These are phyloP conservation scores for Solanum habrochaites DNA, from an alignment of 257 asterid genomes.

Conservation along the genomic window DNA sequence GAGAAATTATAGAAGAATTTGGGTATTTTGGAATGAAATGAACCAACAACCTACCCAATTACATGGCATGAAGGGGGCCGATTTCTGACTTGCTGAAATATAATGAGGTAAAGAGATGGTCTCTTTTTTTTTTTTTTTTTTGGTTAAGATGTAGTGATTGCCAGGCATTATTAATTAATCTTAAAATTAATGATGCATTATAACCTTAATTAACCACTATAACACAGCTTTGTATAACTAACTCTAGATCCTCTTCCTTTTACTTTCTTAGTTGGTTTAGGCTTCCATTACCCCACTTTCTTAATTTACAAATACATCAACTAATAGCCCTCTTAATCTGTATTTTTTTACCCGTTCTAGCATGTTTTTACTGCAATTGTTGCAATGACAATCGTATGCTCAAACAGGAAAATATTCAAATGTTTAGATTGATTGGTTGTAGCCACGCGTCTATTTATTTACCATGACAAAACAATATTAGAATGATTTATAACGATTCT, in stretches of 20 bases:
- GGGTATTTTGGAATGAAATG: background rate
- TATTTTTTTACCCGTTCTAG: background rate
- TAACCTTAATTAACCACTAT: constrained; percentile 1
- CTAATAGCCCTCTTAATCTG: background rate
- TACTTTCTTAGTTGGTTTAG: constrained; percentile 1
- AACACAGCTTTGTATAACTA: background rate
- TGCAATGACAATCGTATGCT: background rate
- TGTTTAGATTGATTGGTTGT: background rate
- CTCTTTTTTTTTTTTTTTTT: too few relatives aligned
- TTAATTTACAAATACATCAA: background rate
- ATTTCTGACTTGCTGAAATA: background rate
- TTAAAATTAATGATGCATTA: background rate
- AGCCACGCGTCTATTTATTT: background rate
- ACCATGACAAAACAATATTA: background rate
- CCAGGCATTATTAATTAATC: background rate
- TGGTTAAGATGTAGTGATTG: background rate
- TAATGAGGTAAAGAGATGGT: background rate
- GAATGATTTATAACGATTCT: background rate
- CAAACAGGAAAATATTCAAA: background rate
- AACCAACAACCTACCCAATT: background rate
- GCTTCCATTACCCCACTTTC: background rate
- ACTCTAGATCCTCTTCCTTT: background rate
- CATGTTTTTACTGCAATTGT: background rate
- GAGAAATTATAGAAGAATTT: constrained; percentile 5
- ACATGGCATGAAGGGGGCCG: background rate